These are phyloP conservation scores for Termitomyces sp. DNA, from an alignment of 768 basidiomycete genomes.

Conservation along the genomic window DNA sequence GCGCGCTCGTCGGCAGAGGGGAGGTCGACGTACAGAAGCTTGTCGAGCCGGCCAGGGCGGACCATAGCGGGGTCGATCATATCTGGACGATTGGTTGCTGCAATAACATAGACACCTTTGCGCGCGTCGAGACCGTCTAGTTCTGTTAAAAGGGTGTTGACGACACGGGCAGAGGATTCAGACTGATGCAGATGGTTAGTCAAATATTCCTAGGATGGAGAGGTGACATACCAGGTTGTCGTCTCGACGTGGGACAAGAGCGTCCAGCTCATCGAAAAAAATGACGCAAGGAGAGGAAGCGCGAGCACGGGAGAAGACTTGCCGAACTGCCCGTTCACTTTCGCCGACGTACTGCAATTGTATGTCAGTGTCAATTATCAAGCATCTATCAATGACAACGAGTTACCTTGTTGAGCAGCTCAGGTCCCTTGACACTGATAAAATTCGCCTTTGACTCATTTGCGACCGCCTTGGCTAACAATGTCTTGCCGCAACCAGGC, in stretches of 20 bases:
- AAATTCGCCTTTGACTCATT: constrained; percentile 96
- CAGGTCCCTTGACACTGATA: constrained; percentile 97
- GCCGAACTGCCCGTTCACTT: constrained; percentile 90
- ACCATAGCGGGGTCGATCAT: constrained; percentile 99
- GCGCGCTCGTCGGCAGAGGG: constrained; percentile 68
- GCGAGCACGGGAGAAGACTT: constrained; percentile 90
- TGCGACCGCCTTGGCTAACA: constrained; percentile 97
- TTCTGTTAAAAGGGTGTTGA: constrained; percentile 92
- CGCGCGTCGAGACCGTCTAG: constrained; percentile 87
- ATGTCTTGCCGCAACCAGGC: constrained; percentile 95
- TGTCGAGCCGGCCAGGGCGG: constrained; percentile 92
- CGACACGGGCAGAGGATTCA: constrained; percentile 89
- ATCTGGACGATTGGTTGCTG: constrained; percentile 92
- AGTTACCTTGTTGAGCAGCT: constrained; percentile 89
- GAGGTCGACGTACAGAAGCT: constrained; percentile 89
- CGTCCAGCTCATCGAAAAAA: constrained; percentile 94
- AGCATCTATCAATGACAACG: not conserved
- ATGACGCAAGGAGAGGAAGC: constrained; percentile 94
- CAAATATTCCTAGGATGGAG: not conserved
- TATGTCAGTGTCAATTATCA: not conserved
- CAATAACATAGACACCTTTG: constrained; percentile 88
- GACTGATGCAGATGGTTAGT: constrained; percentile 43
- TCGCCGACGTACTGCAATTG: constrained; percentile 85
- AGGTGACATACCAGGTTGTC: constrained; percentile 67
- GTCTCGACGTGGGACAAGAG: constrained; percentile 85